Evolutionary conservation across 331 rosid genomes (phyloP), one percentile per base, ranked within the genome.

Genomic region (Spiraea crenata): DNA sequence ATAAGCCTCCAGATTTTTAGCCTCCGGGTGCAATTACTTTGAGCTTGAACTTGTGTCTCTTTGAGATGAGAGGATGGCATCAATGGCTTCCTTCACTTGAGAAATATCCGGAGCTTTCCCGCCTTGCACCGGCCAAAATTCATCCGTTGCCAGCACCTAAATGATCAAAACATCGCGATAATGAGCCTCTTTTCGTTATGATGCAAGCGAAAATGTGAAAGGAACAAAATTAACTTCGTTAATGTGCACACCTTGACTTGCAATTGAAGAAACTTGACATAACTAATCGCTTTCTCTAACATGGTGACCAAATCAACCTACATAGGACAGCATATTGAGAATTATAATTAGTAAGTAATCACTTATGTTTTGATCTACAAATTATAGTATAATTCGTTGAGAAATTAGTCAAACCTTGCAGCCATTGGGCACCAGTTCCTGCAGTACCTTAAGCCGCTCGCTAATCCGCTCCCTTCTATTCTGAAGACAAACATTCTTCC

Each of bases 391-490:
- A 15, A 54, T 3, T 14, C 31, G 4, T 0, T 15, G 7, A 54
- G 35, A 64, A 13, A 15, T 11, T 19, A 46, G 38, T 44, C 20
- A 3, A 51, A 92, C 96, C 98, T 92, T 92, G 77, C 96, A 90
- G 76, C 98, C 98, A 45, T 88, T 92, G 5, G 96, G 98, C 1
- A 92, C 93, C 54, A 92, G 73, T 78, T 90, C 96, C 67, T 90
- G 96, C 9, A 92, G 77, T 70, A 82, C 66, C 82, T 88, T 90
- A 69, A 92, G 93, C 70, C 98, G 80, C 82, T 92, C 98, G 69
- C 96, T 92, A 74, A 92, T 92, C 82, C 93, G 82, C 87, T 92
- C 96, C 81, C 98, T 84, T 76, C 98, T 92, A 75, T 90, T 90
- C 98, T 92, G 85, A 74, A 63, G 62, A 74, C 81, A 81, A 75